phyloP scores from a whole-genome alignment of 1,284 basidiomycete genomes.

The Sporisorium scitamineum region DNA sequence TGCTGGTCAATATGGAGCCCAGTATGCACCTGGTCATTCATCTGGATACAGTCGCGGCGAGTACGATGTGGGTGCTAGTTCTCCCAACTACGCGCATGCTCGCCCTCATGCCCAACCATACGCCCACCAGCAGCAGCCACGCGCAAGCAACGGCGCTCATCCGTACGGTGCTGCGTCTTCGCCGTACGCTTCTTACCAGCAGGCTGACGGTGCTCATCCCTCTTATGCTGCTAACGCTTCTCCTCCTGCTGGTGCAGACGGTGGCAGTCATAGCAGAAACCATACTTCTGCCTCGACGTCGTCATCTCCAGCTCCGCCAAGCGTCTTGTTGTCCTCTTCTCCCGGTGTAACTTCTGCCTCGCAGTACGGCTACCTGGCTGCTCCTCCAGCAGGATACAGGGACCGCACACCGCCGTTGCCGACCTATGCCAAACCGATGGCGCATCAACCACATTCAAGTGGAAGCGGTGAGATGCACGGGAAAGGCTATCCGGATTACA shows the following conservation, averaged over 20 bases:
- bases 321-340: slow-evolving; percentile 1
- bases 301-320: not conserved
- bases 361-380: slow-evolving; percentile 32
- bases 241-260: not conserved
- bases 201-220: not conserved
- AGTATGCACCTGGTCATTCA: not conserved
- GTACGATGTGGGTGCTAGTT: slow-evolving; percentile 4
- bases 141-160: not conserved
- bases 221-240: not conserved
- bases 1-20: not conserved
- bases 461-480: not conserved
- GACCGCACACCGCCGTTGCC: slow-evolving; percentile 32
- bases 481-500: slow-evolving; percentile 24
- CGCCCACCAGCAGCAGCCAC: slow-evolving; percentile 10
- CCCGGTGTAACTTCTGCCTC: slow-evolving; percentile 1
- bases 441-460: slow-evolving; percentile 19
- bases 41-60: slow-evolving; percentile 5
- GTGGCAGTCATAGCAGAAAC: slow-evolving; percentile 2
- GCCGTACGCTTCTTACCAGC: slow-evolving; percentile 11
- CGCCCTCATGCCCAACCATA: not conserved
- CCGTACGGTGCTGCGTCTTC: not conserved
- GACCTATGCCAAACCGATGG: slow-evolving; percentile 24
- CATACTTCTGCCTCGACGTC: not conserved
- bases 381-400: slow-evolving; percentile 15
- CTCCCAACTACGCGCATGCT: slow-evolving; percentile 13